phyloP scores from a whole-genome alignment of 371 early-diverging fungal genomes.

The Saksenaea oblongispora region DNA sequence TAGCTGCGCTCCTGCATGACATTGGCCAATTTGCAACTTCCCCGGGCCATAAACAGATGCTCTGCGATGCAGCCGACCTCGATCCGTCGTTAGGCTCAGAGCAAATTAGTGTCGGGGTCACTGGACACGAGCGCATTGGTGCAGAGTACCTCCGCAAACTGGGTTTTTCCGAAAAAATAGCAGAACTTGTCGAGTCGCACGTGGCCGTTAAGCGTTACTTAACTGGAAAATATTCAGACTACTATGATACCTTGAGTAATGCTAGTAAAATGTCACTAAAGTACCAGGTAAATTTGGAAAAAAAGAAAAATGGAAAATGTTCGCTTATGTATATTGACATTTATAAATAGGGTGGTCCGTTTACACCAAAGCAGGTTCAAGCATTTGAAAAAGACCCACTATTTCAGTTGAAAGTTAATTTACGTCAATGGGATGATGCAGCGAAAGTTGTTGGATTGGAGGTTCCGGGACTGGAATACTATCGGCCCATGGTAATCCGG shows the following conservation, averaged over 20 bases:
- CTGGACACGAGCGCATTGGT: conserved; percentile 54
- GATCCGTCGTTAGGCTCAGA: conserved; percentile 16
- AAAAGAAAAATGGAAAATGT: neutral
- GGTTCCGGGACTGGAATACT: conserved; percentile 46
- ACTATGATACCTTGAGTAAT: conserved; percentile 44
- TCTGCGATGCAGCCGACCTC: conserved; percentile 35
- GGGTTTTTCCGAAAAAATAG: conserved; percentile 54
- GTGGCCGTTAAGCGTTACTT: conserved; percentile 58
- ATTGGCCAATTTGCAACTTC: conserved; percentile 58
- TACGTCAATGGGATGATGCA: conserved; percentile 56
- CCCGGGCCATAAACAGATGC: conserved; percentile 47
- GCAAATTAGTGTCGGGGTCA: conserved; percentile 42
- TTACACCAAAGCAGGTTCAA: conserved; percentile 35
- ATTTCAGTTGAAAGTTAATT: conserved; percentile 50
- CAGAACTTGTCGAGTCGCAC: conserved; percentile 53
- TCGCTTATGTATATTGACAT: neutral
- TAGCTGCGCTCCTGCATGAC: conserved; percentile 59
- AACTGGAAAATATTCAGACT: conserved; percentile 44
- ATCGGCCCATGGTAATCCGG: conserved; percentile 38
- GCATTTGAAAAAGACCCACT: conserved; percentile 51
- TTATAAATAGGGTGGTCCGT: conserved; percentile 42
- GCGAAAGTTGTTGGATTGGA: conserved; percentile 45
- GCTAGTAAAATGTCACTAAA: conserved; percentile 56
- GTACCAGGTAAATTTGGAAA: conserved; percentile 36
- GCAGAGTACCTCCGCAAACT: conserved; percentile 49